These are phyloP conservation scores for Cinnamomum chago DNA, from an alignment of 164 flowering plant species.

Conservation along the genomic window DNA sequence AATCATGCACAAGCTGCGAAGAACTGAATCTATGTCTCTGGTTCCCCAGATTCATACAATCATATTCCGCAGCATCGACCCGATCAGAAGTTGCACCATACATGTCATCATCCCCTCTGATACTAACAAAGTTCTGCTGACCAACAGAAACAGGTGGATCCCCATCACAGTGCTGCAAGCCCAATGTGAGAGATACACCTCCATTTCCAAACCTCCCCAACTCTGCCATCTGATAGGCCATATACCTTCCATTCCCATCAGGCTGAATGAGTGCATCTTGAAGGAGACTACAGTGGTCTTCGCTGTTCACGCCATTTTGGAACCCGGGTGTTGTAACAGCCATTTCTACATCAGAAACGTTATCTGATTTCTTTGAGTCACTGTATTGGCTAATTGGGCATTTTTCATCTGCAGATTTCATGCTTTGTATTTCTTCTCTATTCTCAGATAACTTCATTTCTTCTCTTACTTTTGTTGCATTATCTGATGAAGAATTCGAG, in stretches of 20 bases:
- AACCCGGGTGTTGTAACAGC: slow-evolving; percentile 23
- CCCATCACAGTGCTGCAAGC: slow-evolving; percentile 72
- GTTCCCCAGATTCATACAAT: slow-evolving; percentile 49
- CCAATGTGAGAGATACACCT: slow-evolving; percentile 71
- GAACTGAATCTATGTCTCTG: slow-evolving; percentile 51
- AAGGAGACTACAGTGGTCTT: slow-evolving; percentile 36
- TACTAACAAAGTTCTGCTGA: slow-evolving; percentile 39
- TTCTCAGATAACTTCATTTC: slow-evolving; percentile 36
- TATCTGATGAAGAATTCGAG: slow-evolving; percentile 66
- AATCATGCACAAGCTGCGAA: slow-evolving; percentile 69
- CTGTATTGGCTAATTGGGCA: slow-evolving; percentile 25
- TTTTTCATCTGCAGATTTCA: slow-evolving; percentile 33
- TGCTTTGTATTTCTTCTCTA: slow-evolving; percentile 44
- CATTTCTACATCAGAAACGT: slow-evolving; percentile 42
- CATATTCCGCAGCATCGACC: slow-evolving; percentile 48
- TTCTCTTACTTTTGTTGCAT: slow-evolving; percentile 33
- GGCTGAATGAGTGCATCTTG: slow-evolving; percentile 40
- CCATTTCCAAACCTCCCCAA: slow-evolving; percentile 60
- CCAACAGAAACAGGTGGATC: slow-evolving; percentile 41
- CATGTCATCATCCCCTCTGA: slow-evolving; percentile 46
- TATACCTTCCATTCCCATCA: slow-evolving; percentile 38
- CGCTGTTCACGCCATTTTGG: slow-evolving; percentile 22
- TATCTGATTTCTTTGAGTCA: slow-evolving; percentile 34
- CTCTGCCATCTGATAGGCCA: slow-evolving; percentile 62
- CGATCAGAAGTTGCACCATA: slow-evolving; percentile 44